Base-by-base conservation (phyloP, 163 green algal genomes). In the Scenedesmus sp. region DNA sequence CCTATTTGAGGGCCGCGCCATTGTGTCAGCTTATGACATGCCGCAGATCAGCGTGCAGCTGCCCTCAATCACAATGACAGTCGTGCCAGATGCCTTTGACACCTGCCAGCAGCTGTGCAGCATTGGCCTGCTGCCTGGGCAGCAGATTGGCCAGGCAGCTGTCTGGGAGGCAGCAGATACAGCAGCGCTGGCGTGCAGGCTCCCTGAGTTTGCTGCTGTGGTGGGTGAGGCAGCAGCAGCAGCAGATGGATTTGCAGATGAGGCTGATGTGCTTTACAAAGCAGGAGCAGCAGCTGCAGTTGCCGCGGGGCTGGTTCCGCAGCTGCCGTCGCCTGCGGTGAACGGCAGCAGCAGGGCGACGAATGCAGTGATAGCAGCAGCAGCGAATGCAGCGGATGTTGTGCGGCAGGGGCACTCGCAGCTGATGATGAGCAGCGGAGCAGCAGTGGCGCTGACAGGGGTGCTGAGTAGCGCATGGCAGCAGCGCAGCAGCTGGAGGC, bases 1-100 rank as follows among this genome's bases (percentile, higher is more conserved):
- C 94, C 93, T 99, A 59, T 99, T 99, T 95, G 98, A 99, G 93
- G 97, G 96, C 4, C 95, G 98, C 4, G 91, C 97, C n/a, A 99
- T 99, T 88, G 94, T 99, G 5, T 98, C 95, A 7, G 94, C 98
- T 9, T 99, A 97, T 74, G 98, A 99, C 95, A 97, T 98, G 94
- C 89, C 93, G 66, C 86, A 88, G 54, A 77, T 99, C 23, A 81
- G 93, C 64, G 13, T 97, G 20, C 92, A 94, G 46, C 77, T 97
- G 87, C 96, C 96, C 52, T 96, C 94, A 3, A 67, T 93, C 15
- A 77, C 62, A 9, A 73, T 91, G 54, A 67, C 46, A 13, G 52
- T 77, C 46, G 56, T 91, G 8, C 66, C 87, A 3, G 87, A 84
- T 6, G 64, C 54, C n/a, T 56, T 57, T 15, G 86, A 88, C 79